Percentiles rank a stretch among this genome's conserved stretches.
Conservation (phyloP, 106 monocot genomes). For the Ottelia alismoides region DNA sequence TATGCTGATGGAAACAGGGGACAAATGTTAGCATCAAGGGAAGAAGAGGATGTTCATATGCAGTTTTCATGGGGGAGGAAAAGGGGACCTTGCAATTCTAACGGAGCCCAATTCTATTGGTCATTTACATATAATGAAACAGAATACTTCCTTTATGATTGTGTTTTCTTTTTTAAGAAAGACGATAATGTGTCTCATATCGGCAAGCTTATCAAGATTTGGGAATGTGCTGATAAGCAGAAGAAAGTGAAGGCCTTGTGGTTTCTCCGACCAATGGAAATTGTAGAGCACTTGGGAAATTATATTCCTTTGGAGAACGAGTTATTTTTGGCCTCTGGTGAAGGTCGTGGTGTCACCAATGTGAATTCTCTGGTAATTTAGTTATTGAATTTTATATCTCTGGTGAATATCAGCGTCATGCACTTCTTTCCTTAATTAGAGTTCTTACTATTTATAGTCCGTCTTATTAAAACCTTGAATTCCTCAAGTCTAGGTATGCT, state of each 20-base stretch:
- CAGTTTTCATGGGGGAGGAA: conserved; percentile 54
- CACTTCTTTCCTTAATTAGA: too few relatives aligned
- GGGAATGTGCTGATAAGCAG: conserved; percentile 41
- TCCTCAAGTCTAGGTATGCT: too few relatives aligned
- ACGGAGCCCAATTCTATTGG: conserved; percentile 42
- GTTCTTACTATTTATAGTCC: too few relatives aligned
- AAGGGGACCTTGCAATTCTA: conserved; percentile 24
- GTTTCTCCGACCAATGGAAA: conserved; percentile 58
- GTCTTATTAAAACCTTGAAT: too few relatives aligned
- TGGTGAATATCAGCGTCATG: too few relatives aligned
- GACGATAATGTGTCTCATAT: conserved; percentile 40
- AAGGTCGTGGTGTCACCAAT: conserved; percentile 48
- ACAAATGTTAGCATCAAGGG: too few relatives aligned
- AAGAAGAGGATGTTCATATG: conserved; percentile 7
- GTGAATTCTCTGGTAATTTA: conserved; percentile 63
- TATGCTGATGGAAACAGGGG: too few relatives aligned
- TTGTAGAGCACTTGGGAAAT: conserved; percentile 31
- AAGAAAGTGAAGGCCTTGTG: conserved; percentile 55
- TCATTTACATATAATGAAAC: conserved; percentile 45
- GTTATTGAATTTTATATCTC: too few relatives aligned
- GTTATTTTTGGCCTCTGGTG: conserved; percentile 62
- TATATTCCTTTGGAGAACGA: conserved; percentile 34
- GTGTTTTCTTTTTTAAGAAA: conserved; percentile 45
- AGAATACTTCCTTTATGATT: conserved; percentile 54
- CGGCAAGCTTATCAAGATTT: conserved; percentile 72